Evolutionary conservation across 768 basidiomycete species (phyloP).

Genomic region (Piloderma croceum): DNA sequence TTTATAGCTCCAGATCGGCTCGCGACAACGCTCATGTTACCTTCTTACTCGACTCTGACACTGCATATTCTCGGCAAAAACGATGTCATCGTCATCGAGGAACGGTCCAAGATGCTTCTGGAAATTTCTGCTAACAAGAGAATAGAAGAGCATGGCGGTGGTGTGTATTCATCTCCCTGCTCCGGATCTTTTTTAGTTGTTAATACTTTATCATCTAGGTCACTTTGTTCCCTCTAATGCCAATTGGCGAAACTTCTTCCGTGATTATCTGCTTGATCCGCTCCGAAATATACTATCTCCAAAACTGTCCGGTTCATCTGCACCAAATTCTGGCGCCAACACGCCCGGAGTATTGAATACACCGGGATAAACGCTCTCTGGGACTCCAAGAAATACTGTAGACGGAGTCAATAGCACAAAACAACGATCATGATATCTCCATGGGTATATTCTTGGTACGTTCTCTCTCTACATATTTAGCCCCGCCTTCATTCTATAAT

Average conservation of each 20-base stretch:
- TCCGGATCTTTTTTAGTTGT: background rate
- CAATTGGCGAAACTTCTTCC: conserved; percentile 71
- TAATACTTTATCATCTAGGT: conserved; percentile 35
- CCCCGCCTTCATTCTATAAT: too few species aligned
- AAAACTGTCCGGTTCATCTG: too few species aligned
- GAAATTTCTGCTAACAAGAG: conserved; percentile 50
- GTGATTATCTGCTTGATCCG: conserved; percentile 62
- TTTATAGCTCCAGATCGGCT: conserved; percentile 52
- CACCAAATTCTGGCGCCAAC: too few species aligned
- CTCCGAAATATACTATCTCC: too few species aligned
- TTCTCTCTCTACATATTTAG: too few species aligned
- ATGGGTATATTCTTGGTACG: too few species aligned
- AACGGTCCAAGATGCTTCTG: conserved; percentile 56
- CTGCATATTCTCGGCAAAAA: conserved; percentile 74
- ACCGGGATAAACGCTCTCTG: too few species aligned
- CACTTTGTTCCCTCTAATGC: conserved; percentile 81
- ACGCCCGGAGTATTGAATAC: too few species aligned
- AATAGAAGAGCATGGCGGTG: conserved; percentile 75
- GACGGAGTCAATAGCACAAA: too few species aligned
- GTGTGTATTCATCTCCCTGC: conserved; percentile 37
- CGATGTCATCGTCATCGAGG: conserved; percentile 69
- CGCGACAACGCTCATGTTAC: conserved; percentile 42
- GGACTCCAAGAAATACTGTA: too few species aligned
- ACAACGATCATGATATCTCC: too few species aligned
- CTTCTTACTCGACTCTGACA: conserved; percentile 61